A percentile compares a stretch with the other conserved stretches of the same genome.
phyloP scores from a whole-genome alignment of 805 yeast genomes.

The Wickerhamomyces mucosus region DNA sequence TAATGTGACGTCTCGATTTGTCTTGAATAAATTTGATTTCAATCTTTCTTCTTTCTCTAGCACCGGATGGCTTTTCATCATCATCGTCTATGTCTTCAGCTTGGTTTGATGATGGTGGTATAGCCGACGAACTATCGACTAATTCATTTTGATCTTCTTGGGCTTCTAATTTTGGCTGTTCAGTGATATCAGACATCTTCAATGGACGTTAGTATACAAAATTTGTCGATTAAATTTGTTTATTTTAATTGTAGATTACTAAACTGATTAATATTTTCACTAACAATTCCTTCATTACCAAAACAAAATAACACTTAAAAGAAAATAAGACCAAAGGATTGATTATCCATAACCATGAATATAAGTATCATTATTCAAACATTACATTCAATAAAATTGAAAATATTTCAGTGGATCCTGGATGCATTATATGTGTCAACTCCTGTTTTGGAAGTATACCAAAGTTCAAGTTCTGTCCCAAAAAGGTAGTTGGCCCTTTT shows the following conservation, averaged over 20 bases:
- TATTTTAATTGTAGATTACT: too few relatives aligned
- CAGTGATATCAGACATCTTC: slow-evolving; percentile 19
- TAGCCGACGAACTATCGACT: slow-evolving; percentile 8
- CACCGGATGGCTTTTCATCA: slow-evolving; percentile 35
- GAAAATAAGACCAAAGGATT: too few relatives aligned
- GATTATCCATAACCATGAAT: too few relatives aligned
- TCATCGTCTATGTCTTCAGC: slow-evolving; percentile 31
- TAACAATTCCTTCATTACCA: too few relatives aligned
- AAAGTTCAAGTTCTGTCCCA: slow-evolving; percentile 7
- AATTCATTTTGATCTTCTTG: slow-evolving; percentile 17
- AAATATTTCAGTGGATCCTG: too few relatives aligned
- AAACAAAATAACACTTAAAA: too few relatives aligned
- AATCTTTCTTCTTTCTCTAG: slow-evolving; percentile 74
- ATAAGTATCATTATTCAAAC: too few relatives aligned
- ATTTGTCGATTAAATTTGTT: too few relatives aligned
- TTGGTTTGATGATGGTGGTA: slow-evolving; percentile 4
- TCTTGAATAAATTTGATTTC: slow-evolving; percentile 97
- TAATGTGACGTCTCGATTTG: slow-evolving; percentile 94
- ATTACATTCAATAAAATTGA: too few relatives aligned
- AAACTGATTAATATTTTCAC: too few relatives aligned
- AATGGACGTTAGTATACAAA: slow-evolving; percentile 2
- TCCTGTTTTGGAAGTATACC: background rate
- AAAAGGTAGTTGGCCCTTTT: slow-evolving; percentile 16
- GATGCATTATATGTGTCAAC: slow-evolving; percentile 1
- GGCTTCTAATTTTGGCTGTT: slow-evolving; percentile 11